phyloP scores from a whole-genome alignment of 257 asterid genomes.

The Ballota nigra region DNA sequence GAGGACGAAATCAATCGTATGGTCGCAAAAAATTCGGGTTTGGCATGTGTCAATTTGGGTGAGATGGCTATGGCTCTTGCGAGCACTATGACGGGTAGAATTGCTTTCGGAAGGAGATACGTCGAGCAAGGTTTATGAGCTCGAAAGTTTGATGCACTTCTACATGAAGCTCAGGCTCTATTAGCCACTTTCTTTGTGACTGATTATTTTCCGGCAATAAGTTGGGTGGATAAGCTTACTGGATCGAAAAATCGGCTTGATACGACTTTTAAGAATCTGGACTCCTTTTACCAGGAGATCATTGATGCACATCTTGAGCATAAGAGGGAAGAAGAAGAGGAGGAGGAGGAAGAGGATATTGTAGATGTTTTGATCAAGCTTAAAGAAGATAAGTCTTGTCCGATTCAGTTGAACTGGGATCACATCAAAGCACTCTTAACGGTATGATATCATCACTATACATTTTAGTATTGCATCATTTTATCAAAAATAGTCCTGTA shows the following conservation, averaged over 20 bases:
- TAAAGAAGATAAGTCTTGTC: not conserved
- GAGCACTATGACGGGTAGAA: not conserved
- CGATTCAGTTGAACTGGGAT: not conserved
- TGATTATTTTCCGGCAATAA: slow-evolving; percentile 19
- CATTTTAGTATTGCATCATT: no score
- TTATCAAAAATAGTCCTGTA: no score
- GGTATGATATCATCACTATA: not conserved
- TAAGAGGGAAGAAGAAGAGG: not conserved
- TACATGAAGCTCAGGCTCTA: slow-evolving; percentile 18
- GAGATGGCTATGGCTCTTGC: not conserved
- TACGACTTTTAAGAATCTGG: not conserved
- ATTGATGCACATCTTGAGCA: slow-evolving; percentile 15
- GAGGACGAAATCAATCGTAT: slow-evolving; percentile 17
- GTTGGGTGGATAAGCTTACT: slow-evolving; percentile 23
- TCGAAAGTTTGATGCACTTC: slow-evolving; percentile 19
- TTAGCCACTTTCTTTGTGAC: not conserved
- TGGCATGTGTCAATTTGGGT: not conserved
- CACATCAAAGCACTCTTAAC: slow-evolving; percentile 2
- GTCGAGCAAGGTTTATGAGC: no score
- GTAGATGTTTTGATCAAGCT: slow-evolving; percentile 11
- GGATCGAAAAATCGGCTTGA: not conserved
- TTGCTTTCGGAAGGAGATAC: not conserved
- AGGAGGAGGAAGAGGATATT: slow-evolving; percentile 1
- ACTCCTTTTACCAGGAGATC: slow-evolving; percentile 20
- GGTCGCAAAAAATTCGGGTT: not conserved